Evolutionary conservation across 2,329 filamentous ascomycete genomes (phyloP), one percentile per base, ranked within the genome.

Genomic region (Aspergillaceae sp.): DNA sequence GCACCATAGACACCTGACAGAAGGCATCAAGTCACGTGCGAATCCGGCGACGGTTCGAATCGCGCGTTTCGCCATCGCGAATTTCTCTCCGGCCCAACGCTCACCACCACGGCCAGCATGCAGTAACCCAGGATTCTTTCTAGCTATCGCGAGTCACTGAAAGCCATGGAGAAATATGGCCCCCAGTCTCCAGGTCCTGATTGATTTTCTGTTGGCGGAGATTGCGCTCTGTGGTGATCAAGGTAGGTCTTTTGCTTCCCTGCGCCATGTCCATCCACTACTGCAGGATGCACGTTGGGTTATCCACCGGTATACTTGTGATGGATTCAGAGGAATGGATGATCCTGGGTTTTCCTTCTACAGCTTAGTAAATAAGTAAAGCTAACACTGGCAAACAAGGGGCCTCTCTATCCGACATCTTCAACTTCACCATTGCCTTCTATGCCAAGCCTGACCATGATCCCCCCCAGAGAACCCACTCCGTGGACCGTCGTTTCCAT

Each of bases 201-300:
- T 82, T 50, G 73, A 80, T 57, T 76, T 72, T 63, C 58, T 83
- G 46, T 66, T 82, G 41, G 72, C 74, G 49, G 75, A 80, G 62
- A 74, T 83, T 60, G 79, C 79, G 27, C 69, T 82, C 41, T 73
- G 72, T 53, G 78, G 79, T 52, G 70, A 71, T 44, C 68, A 74
- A 71, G 80, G 79, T 81, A 68, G 56, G 76, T 69, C 50, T 52
- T 33, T 47, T 45, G 43, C 36, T 54, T 51, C 57, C 51, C 53
- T 46, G 44, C 48, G 48, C 48, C 49, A 51, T 43, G 10, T 33
- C 19, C 30, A 32, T 2, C 6, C 30, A 32, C 41, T 27, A 34
- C 44, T 33, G 40, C 43, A 40, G 11, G 33, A 45, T 44, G 37
- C 29, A 40, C 45, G 7, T 28, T 33, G 19, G 19, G 29, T 38